Conservation (phyloP, 352 stramenopile species). For the Pythium sukuiense region DNA sequence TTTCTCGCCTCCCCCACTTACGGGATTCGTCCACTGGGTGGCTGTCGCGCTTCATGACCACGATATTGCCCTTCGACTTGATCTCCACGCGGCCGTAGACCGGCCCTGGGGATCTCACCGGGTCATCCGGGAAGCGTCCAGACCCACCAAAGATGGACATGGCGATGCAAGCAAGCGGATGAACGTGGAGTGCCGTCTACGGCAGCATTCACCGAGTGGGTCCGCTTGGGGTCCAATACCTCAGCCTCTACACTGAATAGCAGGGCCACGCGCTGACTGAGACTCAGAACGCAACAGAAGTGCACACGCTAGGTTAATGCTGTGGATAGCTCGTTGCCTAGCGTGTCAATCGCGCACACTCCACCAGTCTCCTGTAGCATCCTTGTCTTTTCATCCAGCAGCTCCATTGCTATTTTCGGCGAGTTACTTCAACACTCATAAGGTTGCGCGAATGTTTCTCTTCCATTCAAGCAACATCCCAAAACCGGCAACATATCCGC, state of each 20-base stretch:
- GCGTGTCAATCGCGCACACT: neutral
- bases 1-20: constrained; percentile 78
- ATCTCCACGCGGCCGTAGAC: constrained; percentile 69
- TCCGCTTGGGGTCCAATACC: neutral
- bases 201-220: constrained; percentile 5
- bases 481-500: neutral
- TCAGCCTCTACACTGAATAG: too few relatives aligned
- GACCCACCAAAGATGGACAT: constrained; percentile 85
- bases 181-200: neutral
- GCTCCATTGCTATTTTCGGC: constrained; percentile 2
- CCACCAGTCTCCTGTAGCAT: neutral
- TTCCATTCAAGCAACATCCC: neutral
- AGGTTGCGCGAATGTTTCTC: constrained; percentile 2
- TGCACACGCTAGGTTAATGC: neutral
- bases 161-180: neutral
- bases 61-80: constrained; percentile 55
- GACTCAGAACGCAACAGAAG: neutral
- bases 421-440: neutral
- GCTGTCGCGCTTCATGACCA: constrained; percentile 77
- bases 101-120: constrained; percentile 69
- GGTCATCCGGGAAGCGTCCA: constrained; percentile 70
- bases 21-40: constrained; percentile 59
- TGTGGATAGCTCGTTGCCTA: neutral
- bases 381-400: neutral
- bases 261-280: neutral